Base-by-base conservation (phyloP, 306 rosid genomes). In the Cercis canadensis region DNA sequence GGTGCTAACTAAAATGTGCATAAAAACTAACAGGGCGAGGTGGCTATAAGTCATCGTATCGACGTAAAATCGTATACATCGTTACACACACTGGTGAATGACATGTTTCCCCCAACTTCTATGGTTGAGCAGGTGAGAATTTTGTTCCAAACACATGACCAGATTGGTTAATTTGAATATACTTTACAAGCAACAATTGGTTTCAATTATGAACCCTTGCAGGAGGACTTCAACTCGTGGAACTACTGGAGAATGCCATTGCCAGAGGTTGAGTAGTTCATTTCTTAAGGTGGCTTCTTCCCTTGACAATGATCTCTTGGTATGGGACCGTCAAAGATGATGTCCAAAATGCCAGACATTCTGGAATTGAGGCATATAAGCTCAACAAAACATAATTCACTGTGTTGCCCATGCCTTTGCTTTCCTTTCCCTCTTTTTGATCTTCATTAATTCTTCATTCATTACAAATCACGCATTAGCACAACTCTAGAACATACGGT, bases 41-140 rank as follows among this genome's bases (percentile, higher is more conserved):
- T 95, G 9, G 99, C 99, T 53, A 91, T 78, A 55, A 95, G 99
- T 79, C 97, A 95, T 68, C 91, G 92, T 0, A 79, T 81, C 5
- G 96, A 88, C 37, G 89, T 86, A 37, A 95, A 87, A 81, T 89
- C 99, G 3, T 95, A 95, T 84, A 95, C 99, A 15, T 91, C 97
- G 24, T 67, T 95, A 59, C 99, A 95, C 77, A 95, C 99, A 19
- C 97, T 95, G 4, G 99, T 95, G 65, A 86, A 95, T 4, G 99
- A 95, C 81, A 95, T 95, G 99, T 95, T 95, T 56, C 99, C 99
- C 16, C 97, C 99, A 4, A 91, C 99, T 53, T 89, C 92, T 68
- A 66, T 78, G 77, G 84, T 87, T 9, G 99, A 95, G 86, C 96
- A 95, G 96, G 97, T 91, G 65, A 76, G 67, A n/a, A 53, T 24